Base-by-base conservation (phyloP, 768 basidiomycete genomes). In the Suillus bovinus region DNA sequence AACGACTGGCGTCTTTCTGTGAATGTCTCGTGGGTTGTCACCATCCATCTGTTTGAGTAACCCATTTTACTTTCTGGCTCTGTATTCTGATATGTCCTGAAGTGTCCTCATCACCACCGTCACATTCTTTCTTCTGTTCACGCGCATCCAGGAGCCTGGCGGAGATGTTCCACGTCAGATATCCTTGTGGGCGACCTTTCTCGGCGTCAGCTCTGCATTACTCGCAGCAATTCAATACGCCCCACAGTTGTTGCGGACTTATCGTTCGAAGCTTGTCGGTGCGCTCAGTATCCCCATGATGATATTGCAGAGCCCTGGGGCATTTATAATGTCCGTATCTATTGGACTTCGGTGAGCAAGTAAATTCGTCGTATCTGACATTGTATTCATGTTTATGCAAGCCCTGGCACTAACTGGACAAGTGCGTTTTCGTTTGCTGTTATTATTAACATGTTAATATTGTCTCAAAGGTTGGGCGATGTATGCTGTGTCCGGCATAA, bases 211-310 rank as follows among this genome's bases (percentile, higher is more conserved):
- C 2, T 89, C 93, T 2, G 89, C 93, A 3, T 41, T 87, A 1
- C 83, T 97, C 6, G 90, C 94, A 1, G 84, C 86, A 5, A 77
- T 91, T 6, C 96, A 99, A 74, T 99, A 98, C 64, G 82, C 87
- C 0, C 96, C 96, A 0, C 96, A 97, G 73, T 79, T 99, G 29
- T 66, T 84, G 14, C 86, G 89, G 63, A 99, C 96, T 1, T 97
- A 89, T 68, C 78, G 77, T 5, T 74, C 83, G 34, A 90, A 87
- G 69, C 83, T 96, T 14, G 95, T 99, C 10, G 96, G 96, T 3
- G 94, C 94, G 0, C 79, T 99, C 17, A 95, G 93, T 70, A 91
- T 99, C 61, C 90, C 91, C 1, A 98, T 94, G 87, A 98, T 99
- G 96, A 77, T 86, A 54, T 92, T 99, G 17, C 96, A 99, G 75